Base-by-base conservation (phyloP, 371 early-diverging fungal genomes). In the Mucor mucedo region DNA sequence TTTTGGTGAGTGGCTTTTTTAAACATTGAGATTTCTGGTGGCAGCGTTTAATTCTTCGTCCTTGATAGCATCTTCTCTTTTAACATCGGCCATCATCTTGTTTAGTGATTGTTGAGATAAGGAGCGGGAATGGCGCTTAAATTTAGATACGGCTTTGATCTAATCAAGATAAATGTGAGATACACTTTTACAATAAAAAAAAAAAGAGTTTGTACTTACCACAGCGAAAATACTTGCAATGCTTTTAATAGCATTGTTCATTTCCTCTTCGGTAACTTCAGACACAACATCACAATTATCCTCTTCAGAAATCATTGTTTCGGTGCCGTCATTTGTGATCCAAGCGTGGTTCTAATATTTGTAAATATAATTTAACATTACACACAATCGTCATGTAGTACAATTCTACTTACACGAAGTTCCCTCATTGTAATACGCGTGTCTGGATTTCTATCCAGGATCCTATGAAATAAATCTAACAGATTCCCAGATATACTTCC, bases 241-340 rank as follows among this genome's bases (percentile, higher is more conserved):
- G 49, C 81, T 87, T 55, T 87, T 86, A 63, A 97, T 89, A 35
- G 95, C 95, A 49, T 79, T 77, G 45, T 84, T 79, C 58, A 94
- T 75, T 62, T 97, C 96, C 57, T 91, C 91, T 53, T 94, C 91
- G 0, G 96, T 95, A 57, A 95, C 82, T 39, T 91, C 89, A 32
- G 85, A 76, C 40, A 93, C 85, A 65, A 83, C 68, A 64, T 85
- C 79, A 58, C 73, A 68, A 68, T 84, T 90, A 77, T 96, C 96
- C 62, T 89, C 90, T 63, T 90, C 90, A 69, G 88, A 86, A 41
- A 82, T 75, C 61, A 96, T 79, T 16, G 85, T 84, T 3, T 81
- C 79, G 7, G 56, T 64, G 59, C 91, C 95, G 66, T 86, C 60
- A 42, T 89, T 71, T 5, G 96, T 95, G 11, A 96, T 79, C 97